phyloP scores from a whole-genome alignment of 257 asterid species.

The Salvia rosmarinus region DNA sequence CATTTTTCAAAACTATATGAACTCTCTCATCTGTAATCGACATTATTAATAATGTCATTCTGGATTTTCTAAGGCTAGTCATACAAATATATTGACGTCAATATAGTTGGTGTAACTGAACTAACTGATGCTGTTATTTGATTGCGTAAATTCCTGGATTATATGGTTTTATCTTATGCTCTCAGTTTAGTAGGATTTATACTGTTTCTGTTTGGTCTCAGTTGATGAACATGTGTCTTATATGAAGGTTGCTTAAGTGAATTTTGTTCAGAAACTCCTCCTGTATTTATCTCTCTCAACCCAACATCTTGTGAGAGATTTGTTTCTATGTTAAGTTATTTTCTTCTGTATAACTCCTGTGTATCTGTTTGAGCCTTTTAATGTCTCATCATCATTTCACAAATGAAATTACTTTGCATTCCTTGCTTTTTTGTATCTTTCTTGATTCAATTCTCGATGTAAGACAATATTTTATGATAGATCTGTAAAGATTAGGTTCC shows the following conservation, averaged over 20 bases:
- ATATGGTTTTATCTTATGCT: conserved; percentile 30
- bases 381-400: conserved; percentile 11
- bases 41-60: background rate
- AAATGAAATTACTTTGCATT: background rate
- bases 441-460: conserved; percentile 3
- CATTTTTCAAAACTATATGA: background rate
- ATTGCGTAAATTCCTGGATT: conserved; percentile 13
- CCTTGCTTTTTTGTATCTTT: background rate
- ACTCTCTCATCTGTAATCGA: background rate
- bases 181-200: conserved; percentile 8
- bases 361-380: conserved; percentile 18
- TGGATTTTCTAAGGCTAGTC: conserved; percentile 23
- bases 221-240: conserved; percentile 17
- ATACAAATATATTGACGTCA: conserved; percentile 11
- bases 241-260: conserved; percentile 1
- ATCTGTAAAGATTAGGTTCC: background rate
- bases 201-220: background rate
- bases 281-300: background rate
- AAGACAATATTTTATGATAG: background rate
- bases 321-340: background rate
- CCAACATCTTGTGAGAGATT: background rate
- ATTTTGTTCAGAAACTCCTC: background rate
- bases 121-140: conserved; percentile 19
- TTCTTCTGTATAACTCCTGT: conserved; percentile 18
- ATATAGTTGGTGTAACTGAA: conserved; percentile 23